Base-by-base conservation (phyloP, 1,284 basidiomycete species). In the Puccinia triticina region DNA sequence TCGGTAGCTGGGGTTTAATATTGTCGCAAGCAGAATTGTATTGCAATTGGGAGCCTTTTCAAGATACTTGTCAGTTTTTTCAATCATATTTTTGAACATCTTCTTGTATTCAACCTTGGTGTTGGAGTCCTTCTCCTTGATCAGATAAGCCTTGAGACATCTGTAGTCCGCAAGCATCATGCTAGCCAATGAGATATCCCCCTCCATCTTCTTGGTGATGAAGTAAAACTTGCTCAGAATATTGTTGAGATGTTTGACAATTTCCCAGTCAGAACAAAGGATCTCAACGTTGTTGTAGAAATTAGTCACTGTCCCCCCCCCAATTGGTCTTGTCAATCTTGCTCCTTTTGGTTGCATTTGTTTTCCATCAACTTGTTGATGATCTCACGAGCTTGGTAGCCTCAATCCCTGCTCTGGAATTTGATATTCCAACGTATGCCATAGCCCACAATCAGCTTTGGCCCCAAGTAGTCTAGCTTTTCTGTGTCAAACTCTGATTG, bases 401-500 rank as follows among this genome's bases (percentile, higher is more conserved):
- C 8, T 3, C 46, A 1, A n/a, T n/a, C n/a, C n/a, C n/a, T n/a
- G n/a, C n/a, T n/a, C n/a, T n/a, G n/a, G n/a, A n/a, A n/a, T n/a
- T 29, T 26, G 21, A 71, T 29, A n/a, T 71, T 71, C 67, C 43
- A 71, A 3, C 43, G 16, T 8, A 71, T 71, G 2, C 40, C 40
- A 48, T 71, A 71, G 8, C 67, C 46, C 14, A 43, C 7, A n/a
- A n/a, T n/a, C n/a, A n/a, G n/a, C n/a, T n/a, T n/a, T n/a, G n/a
- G n/a, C n/a, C n/a, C n/a, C n/a, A n/a, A n/a, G 23, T 46, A 71
- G 11, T 71, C 67, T 26, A 46, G 34, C 37, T 71, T 71, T n/a
- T 23, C 26, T 21, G 26, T 29, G 16, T 48, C 37, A 32, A 46
- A 71, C 26, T 71, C 43, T 8, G 67, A 71, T n/a, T 48, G 37